These are phyloP conservation scores for Hemerocallis citrina DNA, from an alignment of 106 monocot genomes.

Conservation along the genomic window DNA sequence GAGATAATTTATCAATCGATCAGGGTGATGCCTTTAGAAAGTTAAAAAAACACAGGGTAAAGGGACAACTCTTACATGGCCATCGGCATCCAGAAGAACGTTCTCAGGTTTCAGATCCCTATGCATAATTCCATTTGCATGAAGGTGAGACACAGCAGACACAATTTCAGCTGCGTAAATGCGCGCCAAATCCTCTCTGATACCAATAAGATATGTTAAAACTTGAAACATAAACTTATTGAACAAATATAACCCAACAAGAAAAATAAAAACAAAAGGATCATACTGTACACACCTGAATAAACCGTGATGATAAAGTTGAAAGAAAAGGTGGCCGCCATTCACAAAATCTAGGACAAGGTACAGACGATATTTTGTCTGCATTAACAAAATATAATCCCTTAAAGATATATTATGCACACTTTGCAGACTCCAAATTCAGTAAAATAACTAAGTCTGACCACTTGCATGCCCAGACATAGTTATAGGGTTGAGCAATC, in stretches of 20 bases:
- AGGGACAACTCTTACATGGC: constrained; percentile 52
- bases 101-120: constrained; percentile 99
- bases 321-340: constrained; percentile 96
- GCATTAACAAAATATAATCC: constrained; percentile 7
- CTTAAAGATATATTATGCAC: not conserved
- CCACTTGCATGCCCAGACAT: too few relatives aligned
- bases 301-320: constrained; percentile 84
- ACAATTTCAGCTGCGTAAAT: constrained; percentile 95
- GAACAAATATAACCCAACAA: not conserved
- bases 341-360: constrained; percentile 97
- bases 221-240: not conserved
- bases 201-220: not conserved
- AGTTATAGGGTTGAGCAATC: too few relatives aligned
- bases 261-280: not conserved
- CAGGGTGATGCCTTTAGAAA: not conserved
- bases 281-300: constrained; percentile 53
- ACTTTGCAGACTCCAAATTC: not conserved
- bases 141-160: constrained; percentile 96
- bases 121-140: constrained; percentile 97
- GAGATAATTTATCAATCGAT: not conserved
- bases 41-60: not conserved
- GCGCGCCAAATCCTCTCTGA: constrained; percentile 97
- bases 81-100: constrained; percentile 92
- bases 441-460: too few relatives aligned
- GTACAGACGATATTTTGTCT: constrained; percentile 94